phyloP scores from a whole-genome alignment of 768 basidiomycete species.

The Lactarius tabidus region DNA sequence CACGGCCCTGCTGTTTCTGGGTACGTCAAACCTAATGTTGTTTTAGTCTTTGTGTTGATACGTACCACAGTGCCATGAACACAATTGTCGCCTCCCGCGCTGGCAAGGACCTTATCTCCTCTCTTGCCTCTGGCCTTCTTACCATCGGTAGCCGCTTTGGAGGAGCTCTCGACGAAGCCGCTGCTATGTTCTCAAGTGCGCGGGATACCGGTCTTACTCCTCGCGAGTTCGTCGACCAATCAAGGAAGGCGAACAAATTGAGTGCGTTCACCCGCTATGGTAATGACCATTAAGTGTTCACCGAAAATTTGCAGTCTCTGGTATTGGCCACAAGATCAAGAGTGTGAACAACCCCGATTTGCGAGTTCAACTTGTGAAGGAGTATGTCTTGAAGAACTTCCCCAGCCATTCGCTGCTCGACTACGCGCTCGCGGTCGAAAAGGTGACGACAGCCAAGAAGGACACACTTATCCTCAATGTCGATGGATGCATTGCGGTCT shows the following conservation, averaged over 20 bases:
- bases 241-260: slow-evolving; percentile 90
- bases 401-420: slow-evolving; percentile 89
- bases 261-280: slow-evolving; percentile 47
- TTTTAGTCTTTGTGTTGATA: slow-evolving; percentile 8
- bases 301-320: slow-evolving; percentile 58
- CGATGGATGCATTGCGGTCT: slow-evolving; percentile 92
- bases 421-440: slow-evolving; percentile 95
- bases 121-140: slow-evolving; percentile 90
- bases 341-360: slow-evolving; percentile 94
- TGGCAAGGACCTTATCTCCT: slow-evolving; percentile 98
- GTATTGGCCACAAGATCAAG: slow-evolving; percentile 99
- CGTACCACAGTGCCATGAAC: slow-evolving; percentile 77
- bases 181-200: slow-evolving; percentile 90
- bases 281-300: slow-evolving; percentile 8
- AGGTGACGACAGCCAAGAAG: slow-evolving; percentile 96
- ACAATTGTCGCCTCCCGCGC: slow-evolving; percentile 98
- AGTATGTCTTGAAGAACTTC: slow-evolving; percentile 95
- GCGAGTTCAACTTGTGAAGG: slow-evolving; percentile 91
- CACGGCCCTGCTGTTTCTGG: slow-evolving; percentile 97
- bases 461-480: slow-evolving; percentile 97
- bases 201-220: slow-evolving; percentile 90
- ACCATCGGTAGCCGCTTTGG: slow-evolving; percentile 98
- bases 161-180: slow-evolving; percentile 97
- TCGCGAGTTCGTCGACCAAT: slow-evolving; percentile 95
- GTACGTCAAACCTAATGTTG: slow-evolving; percentile 25